Conservation (phyloP, 2,329 filamentous ascomycete species). For the Daldinia sp. region DNA sequence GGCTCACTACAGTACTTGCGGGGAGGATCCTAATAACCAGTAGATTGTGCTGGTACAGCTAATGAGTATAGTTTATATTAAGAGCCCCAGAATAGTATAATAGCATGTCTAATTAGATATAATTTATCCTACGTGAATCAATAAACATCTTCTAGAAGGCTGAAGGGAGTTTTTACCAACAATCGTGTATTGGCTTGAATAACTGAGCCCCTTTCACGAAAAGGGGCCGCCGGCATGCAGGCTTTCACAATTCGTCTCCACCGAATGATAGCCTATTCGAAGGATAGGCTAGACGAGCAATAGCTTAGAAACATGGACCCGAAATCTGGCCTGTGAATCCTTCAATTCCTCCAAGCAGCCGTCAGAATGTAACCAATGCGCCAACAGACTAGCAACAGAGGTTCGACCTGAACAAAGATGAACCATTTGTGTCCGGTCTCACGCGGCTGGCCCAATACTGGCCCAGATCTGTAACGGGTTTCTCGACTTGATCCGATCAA, state of each 20-base stretch:
- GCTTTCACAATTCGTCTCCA: not conserved
- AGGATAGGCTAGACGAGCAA: not conserved
- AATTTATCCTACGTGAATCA: not conserved
- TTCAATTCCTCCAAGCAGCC: not conserved
- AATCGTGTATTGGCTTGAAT: not conserved
- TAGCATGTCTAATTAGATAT: not conserved
- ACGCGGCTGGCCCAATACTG: not conserved
- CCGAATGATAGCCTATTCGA: constrained; percentile 1
- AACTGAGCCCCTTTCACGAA: not conserved
- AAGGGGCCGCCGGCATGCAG: not conserved
- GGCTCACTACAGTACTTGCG: not conserved
- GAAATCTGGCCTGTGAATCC: not conserved
- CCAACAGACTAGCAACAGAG: not conserved
- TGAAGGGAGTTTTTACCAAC: not conserved
- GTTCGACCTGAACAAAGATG: not conserved
- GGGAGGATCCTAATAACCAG: not conserved
- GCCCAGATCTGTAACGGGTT: not conserved
- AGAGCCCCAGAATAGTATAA: not conserved
- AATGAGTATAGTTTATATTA: not conserved
- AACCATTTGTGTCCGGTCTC: not conserved
- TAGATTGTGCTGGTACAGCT: not conserved
- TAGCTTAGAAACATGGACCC: not conserved
- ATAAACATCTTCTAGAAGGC: not conserved
- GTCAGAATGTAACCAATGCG: not conserved
- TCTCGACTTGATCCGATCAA: constrained; percentile 63